Evolutionary conservation across 2,329 filamentous ascomycete species (phyloP).

Genomic region (Stagonosporopsis tanaceti): DNA sequence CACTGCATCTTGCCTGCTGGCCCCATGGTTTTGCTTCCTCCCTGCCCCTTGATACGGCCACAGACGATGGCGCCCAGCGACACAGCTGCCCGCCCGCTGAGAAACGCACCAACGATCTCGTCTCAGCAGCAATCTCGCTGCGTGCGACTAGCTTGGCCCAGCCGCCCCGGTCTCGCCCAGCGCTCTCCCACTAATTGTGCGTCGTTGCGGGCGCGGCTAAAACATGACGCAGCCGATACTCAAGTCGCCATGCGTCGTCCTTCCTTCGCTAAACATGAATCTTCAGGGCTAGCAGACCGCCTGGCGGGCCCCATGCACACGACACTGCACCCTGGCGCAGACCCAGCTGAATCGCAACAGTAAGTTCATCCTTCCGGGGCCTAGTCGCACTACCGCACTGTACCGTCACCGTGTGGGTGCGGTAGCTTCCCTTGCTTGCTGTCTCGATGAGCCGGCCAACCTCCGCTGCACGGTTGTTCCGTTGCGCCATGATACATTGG

Average conservation of each 20-base stretch:
- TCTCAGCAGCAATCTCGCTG: slow-evolving; percentile 24
- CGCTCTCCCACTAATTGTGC: slow-evolving; percentile 32
- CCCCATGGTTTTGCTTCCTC: slow-evolving; percentile 39
- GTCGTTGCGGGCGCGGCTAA: slow-evolving; percentile 42
- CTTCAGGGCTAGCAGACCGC: slow-evolving; percentile 44
- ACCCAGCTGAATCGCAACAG: slow-evolving; percentile 47
- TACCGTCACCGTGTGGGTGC: slow-evolving; percentile 38
- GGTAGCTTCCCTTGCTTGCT: slow-evolving; percentile 35
- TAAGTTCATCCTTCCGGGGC: slow-evolving; percentile 32
- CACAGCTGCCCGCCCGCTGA: slow-evolving; percentile 30
- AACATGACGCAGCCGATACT: slow-evolving; percentile 36
- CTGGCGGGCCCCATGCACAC: slow-evolving; percentile 44
- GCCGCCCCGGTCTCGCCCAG: slow-evolving; percentile 28
- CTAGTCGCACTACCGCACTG: slow-evolving; percentile 43
- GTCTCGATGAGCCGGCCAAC: slow-evolving; percentile 38
- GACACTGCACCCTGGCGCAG: slow-evolving; percentile 36
- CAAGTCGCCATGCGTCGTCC: slow-evolving; percentile 35
- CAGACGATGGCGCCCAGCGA: slow-evolving; percentile 25
- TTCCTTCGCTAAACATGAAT: slow-evolving; percentile 37
- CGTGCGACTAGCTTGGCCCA: slow-evolving; percentile 27
- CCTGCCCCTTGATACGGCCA: slow-evolving; percentile 35
- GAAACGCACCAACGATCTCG: slow-evolving; percentile 25
- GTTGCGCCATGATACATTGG: slow-evolving; percentile 53
- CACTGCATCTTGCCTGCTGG: slow-evolving; percentile 20
- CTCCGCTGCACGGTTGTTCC: slow-evolving; percentile 49